Conservation (phyloP, 2,329 filamentous ascomycete genomes). For the Ophiosphaerella narmari region DNA sequence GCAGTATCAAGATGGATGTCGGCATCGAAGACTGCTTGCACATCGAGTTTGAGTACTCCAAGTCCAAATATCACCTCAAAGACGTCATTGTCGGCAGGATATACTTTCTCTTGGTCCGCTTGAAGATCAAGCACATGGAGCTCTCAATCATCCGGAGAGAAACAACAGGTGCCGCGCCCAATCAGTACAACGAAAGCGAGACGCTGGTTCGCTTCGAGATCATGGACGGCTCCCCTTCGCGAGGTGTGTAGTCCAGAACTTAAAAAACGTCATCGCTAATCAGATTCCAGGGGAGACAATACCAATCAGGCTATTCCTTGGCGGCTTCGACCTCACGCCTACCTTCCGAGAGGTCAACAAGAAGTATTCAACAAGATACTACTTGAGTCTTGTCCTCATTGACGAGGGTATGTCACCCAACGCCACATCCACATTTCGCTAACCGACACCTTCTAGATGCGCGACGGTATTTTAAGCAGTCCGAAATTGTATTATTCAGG, state of each 20-base stretch:
- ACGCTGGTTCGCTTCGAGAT: conserved; percentile 98
- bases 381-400: conserved; percentile 92
- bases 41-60: conserved; percentile 99
- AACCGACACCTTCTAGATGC: conserved; percentile 65
- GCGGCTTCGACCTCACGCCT: conserved; percentile 94
- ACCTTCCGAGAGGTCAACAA: conserved; percentile 99
- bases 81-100: conserved; percentile 98
- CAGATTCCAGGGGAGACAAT: conserved; percentile 74
- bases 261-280: conserved; percentile 21
- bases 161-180: conserved; percentile 93
- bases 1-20: conserved; percentile 99
- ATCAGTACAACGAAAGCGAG: conserved; percentile 99
- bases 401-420: conserved; percentile 71
- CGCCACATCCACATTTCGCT: not conserved
- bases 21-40: conserved; percentile 99
- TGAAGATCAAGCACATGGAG: conserved; percentile 99
- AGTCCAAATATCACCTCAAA: conserved; percentile 98
- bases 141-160: conserved; percentile 95
- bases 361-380: conserved; percentile 98
- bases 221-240: conserved; percentile 98
- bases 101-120: conserved; percentile 93
- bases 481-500: conserved; percentile 94
- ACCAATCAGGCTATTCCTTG: conserved; percentile 93
- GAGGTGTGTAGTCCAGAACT: conserved; percentile 62
- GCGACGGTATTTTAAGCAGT: conserved; percentile 97